Conservation (phyloP, 2,329 filamentous ascomycete species). For the Aureobasidium sp. region DNA sequence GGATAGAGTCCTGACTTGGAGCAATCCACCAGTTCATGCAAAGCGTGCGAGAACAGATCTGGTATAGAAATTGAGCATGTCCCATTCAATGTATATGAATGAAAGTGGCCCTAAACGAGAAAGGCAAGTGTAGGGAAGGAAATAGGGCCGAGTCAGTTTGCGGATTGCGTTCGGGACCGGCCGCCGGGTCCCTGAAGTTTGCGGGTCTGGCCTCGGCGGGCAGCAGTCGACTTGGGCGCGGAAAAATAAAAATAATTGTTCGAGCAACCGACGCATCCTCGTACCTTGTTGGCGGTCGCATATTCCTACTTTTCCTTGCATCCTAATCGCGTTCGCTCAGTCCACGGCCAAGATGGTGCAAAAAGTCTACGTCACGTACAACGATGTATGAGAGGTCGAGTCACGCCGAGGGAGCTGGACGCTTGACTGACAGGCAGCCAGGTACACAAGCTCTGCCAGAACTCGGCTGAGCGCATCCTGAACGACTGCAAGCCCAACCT, state of each 20-base stretch:
- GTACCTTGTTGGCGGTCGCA: background rate
- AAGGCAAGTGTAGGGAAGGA: background rate
- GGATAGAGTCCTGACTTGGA: constrained; percentile 27
- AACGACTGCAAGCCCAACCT: constrained; percentile 83
- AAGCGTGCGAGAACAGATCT: background rate
- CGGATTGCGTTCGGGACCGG: background rate
- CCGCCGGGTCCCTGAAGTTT: background rate
- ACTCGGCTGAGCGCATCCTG: constrained; percentile 72
- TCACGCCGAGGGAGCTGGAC: background rate
- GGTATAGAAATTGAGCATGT: constrained; percentile 1
- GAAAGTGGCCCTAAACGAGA: background rate
- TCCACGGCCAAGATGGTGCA: constrained; percentile 42
- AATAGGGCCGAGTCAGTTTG: background rate
- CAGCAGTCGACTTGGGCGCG: background rate
- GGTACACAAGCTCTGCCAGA: constrained; percentile 96
- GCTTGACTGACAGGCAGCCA: constrained; percentile 32
- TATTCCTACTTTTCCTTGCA: background rate
- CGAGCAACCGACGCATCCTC: background rate
- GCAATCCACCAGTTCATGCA: background rate
- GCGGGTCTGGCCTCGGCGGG: constrained; percentile 4
- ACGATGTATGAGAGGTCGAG: constrained; percentile 55
- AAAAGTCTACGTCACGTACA: constrained; percentile 87
- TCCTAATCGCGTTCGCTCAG: background rate
- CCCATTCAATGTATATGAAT: background rate
- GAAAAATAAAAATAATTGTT: constrained; percentile 12